phyloP scores from a whole-genome alignment of 768 basidiomycete genomes.

The Coprinopsis cinerea region DNA sequence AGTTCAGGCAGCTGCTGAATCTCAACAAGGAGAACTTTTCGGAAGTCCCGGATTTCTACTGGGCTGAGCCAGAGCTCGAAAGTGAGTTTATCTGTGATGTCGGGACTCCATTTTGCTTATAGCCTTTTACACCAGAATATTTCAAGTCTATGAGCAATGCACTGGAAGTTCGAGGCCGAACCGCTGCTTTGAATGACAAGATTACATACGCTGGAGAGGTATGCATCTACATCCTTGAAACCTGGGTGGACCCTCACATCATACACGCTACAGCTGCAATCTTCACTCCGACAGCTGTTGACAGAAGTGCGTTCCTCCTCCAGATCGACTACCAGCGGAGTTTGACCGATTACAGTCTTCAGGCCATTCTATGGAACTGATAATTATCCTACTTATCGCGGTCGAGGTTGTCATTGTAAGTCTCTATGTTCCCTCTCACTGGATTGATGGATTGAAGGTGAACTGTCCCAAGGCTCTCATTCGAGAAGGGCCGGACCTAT shows the following conservation, averaged over 20 bases:
- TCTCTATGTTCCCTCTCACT: conserved; percentile 6
- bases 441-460: neutral
- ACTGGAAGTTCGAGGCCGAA: conserved; percentile 79
- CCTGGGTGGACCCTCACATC: neutral
- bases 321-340: neutral
- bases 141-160: conserved; percentile 84
- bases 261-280: conserved; percentile 50
- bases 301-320: conserved; percentile 55
- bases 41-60: conserved; percentile 89
- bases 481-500: conserved; percentile 73
- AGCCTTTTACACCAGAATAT: conserved; percentile 44
- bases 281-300: conserved; percentile 80
- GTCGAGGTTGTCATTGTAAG: conserved; percentile 90
- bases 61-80: conserved; percentile 90
- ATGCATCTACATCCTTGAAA: neutral
- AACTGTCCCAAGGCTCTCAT: conserved; percentile 53
- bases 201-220: conserved; percentile 82
- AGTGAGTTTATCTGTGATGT: conserved; percentile 31
- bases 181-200: conserved; percentile 82
- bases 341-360: conserved; percentile 54
- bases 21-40: conserved; percentile 85
- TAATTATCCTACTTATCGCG: conserved; percentile 91
- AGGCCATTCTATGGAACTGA: conserved; percentile 87
- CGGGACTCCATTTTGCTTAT: neutral
- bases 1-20: conserved; percentile 88